Evolutionary conservation across 176 grass and related monocot genomes (phyloP).

Genomic region (Calamus simplicifolius): DNA sequence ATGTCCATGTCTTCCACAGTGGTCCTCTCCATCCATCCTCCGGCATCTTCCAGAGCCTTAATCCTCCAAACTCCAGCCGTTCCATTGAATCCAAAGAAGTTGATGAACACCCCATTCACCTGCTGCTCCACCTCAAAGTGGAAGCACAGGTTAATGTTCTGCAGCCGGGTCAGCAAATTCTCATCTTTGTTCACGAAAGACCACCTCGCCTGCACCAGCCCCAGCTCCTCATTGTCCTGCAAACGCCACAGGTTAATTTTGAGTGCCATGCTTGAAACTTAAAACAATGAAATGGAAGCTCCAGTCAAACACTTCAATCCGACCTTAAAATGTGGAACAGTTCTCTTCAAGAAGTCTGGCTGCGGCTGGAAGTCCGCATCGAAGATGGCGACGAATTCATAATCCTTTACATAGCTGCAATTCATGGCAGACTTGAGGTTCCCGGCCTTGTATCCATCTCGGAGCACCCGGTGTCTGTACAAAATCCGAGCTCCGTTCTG

Average conservation of each 20-base stretch:
- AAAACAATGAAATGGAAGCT: too few species aligned
- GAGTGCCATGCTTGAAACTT: too few species aligned
- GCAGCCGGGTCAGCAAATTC: slow-evolving; percentile 77
- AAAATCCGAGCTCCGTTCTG: slow-evolving; percentile 75
- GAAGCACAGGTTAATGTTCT: slow-evolving; percentile 96
- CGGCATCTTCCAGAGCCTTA: slow-evolving; percentile 76
- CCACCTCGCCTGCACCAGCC: slow-evolving; percentile 94
- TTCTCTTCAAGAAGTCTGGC: slow-evolving; percentile 77
- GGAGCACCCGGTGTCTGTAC: slow-evolving; percentile 76
- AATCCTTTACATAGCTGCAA: slow-evolving; percentile 92
- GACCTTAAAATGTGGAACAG: slow-evolving; percentile 96
- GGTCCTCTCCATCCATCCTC: slow-evolving; percentile 95
- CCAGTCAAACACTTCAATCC: not conserved
- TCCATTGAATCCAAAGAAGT: slow-evolving; percentile 98
- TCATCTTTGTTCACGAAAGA: slow-evolving; percentile 97
- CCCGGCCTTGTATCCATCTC: slow-evolving; percentile 95
- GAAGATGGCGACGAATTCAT: slow-evolving; percentile 94
- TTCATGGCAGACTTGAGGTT: slow-evolving; percentile 96
- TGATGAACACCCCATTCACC: slow-evolving; percentile 78
- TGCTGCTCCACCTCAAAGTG: slow-evolving; percentile 99
- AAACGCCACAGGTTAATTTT: not conserved
- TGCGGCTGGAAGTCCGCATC: slow-evolving; percentile 95
- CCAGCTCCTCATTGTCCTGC: slow-evolving; percentile 79
- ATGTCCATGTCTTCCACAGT: slow-evolving; percentile 99
- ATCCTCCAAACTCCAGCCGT: slow-evolving; percentile 95